Conservation (phyloP, 179 eudicot genomes). For the Camellia oleifera region DNA sequence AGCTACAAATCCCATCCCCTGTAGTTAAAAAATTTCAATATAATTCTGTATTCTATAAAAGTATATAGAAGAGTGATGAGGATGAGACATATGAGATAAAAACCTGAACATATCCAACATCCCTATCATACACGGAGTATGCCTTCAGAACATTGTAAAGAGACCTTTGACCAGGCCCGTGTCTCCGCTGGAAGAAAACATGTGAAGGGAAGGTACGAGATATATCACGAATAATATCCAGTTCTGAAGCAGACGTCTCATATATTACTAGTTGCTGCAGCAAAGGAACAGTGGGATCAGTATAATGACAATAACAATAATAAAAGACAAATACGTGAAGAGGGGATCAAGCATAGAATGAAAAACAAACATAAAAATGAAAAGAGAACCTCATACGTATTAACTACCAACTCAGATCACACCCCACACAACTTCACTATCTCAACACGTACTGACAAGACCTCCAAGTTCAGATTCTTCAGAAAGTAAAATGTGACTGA, state of each 20-base stretch:
- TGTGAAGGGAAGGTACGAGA: slow-evolving; percentile 99
- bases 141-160: slow-evolving; percentile 98
- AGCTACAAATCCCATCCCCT: slow-evolving; percentile 99
- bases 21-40: slow-evolving; percentile 23
- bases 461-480: not conserved
- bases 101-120: slow-evolving; percentile 99
- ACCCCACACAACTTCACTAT: not conserved
- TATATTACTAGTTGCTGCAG: slow-evolving; percentile 87
- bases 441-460: not conserved
- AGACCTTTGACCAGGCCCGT: slow-evolving; percentile 99
- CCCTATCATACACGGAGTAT: slow-evolving; percentile 96
- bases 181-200: slow-evolving; percentile 95
- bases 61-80: slow-evolving; percentile 8
- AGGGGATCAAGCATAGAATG: not conserved
- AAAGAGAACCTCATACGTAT: not conserved
- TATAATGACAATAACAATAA: not conserved
- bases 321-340: not conserved
- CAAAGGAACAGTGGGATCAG: slow-evolving; percentile 10
- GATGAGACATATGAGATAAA: slow-evolving; percentile 4
- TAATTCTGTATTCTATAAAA: not conserved
- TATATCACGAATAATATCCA: slow-evolving; percentile 96
- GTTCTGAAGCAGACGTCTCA: slow-evolving; percentile 89
- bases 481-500: not conserved
- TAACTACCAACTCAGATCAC: not conserved
- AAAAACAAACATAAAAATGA: not conserved